phyloP scores from a whole-genome alignment of 148 eudicot species.

The Chenopodium suecicum region DNA sequence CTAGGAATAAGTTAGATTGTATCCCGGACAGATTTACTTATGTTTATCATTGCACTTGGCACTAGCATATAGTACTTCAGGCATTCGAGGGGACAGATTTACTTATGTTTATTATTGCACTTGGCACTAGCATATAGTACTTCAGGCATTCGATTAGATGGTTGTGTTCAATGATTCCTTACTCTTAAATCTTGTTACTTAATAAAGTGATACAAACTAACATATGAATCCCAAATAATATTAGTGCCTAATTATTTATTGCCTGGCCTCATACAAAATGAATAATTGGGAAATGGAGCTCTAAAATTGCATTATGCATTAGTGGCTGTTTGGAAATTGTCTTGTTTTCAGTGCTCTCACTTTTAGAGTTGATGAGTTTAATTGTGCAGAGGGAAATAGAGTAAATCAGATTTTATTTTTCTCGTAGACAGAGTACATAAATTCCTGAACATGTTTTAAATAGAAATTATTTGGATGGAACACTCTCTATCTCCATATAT shows the following conservation, averaged over 20 bases:
- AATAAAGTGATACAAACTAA: not conserved
- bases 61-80: not conserved
- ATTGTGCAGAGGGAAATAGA: not conserved
- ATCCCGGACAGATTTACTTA: not conserved
- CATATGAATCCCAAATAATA: not conserved
- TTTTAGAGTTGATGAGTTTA: not conserved
- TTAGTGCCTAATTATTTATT: not conserved
- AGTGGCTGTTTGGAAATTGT: not conserved
- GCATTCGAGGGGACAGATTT: not conserved
- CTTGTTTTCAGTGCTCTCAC: not conserved
- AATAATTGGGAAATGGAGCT: not conserved
- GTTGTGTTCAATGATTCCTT: not conserved
- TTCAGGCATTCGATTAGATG: not conserved
- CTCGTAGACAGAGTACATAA: not conserved
- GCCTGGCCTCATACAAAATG: not conserved
- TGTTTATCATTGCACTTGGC: not conserved
- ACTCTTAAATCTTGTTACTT: not conserved
- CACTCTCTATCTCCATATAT: not conserved
- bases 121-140: not conserved
- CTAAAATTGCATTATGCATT: not conserved
- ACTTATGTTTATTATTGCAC: not conserved
- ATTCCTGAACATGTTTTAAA: not conserved
- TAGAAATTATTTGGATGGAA: too few relatives aligned
- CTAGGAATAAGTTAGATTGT: not conserved
- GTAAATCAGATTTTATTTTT: not conserved